Base-by-base conservation (phyloP, 1,284 basidiomycete species). In the Ceratobasidium sp. region DNA sequence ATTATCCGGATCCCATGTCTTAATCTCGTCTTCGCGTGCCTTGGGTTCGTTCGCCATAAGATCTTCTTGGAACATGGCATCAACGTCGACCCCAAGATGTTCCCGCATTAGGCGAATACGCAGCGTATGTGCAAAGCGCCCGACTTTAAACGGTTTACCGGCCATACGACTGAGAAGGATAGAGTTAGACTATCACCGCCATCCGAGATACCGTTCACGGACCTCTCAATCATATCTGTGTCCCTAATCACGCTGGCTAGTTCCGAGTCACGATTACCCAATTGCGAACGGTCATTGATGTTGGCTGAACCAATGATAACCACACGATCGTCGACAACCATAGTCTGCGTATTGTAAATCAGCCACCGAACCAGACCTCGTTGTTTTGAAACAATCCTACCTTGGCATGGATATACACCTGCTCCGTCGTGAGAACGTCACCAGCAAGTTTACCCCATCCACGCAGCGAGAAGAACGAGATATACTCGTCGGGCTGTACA, bases 301-400 rank as follows among this genome's bases (percentile, higher is more conserved):
- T 99, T 99, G 23, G 97, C 97, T 78, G 96, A 98, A n/a, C 97
- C 97, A 81, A 98, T 98, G 80, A 99, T 96, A n/a, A 93, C 97
- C 61, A 98, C 88, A 46, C 96, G 92, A 83, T 99, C 97, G 84
- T 99, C 98, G 12, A 99, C 96, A 75, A 99, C 93, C 87, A 97
- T 97, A 40, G 92, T 84, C 85, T 91, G n/a, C 5, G 33, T 62
- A 64, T 40, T 17, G 17, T 48, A 46, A 64, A 56, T 76, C 61
- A 74, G 48, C 52, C 28, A 26, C 17, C 28, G 9, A 54, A 77
- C 54, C 65, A 15, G 23, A 28, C 15, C 42, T 42, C 56, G 12
- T 44, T 17, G 4, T 48, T 13, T 23, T 48, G 23, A 44, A 67
- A 68, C 40, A 46, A 20, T 15, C 54, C 50, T 77, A 86, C 89